A percentile compares a stretch with the other conserved stretches of the same genome.
These are phyloP conservation scores for Aureobasidium subglaciale DNA, from an alignment of 2,329 filamentous ascomycete genomes.

Conservation along the genomic window DNA sequence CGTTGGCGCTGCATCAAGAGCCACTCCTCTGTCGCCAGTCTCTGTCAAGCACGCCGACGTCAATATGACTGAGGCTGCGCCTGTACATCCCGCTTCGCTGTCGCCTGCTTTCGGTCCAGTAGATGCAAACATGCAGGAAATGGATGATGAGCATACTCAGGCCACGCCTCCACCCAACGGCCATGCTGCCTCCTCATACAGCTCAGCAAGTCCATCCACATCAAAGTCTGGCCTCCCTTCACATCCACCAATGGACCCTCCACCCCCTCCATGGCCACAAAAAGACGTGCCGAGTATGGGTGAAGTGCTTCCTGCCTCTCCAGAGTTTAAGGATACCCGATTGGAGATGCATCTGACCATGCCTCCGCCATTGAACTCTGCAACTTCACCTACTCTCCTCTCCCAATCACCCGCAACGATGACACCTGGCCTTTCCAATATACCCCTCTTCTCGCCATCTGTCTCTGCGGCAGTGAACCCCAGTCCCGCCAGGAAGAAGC, in stretches of 20 bases:
- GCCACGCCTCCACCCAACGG: neutral
- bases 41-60: slow-evolving; percentile 5
- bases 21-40: neutral
- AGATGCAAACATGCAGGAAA: slow-evolving; percentile 41
- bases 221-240: slow-evolving; percentile 16
- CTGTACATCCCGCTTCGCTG: neutral
- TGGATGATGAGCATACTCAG: slow-evolving; percentile 14
- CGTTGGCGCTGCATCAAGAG: neutral
- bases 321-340: slow-evolving; percentile 17
- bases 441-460: slow-evolving; percentile 28
- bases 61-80: slow-evolving; percentile 16
- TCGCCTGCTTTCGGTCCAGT: slow-evolving; percentile 10
- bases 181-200: neutral
- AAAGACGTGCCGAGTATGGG: neutral
- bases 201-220: slow-evolving; percentile 3
- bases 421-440: slow-evolving; percentile 16
- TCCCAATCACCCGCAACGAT: slow-evolving; percentile 25
- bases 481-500: slow-evolving; percentile 40
- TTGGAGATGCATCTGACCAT: slow-evolving; percentile 27
- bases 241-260: slow-evolving; percentile 28
- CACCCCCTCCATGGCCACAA: slow-evolving; percentile 22
- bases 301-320: slow-evolving; percentile 14
- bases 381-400: neutral
- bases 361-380: slow-evolving; percentile 26
- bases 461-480: slow-evolving; percentile 36